A percentile compares a stretch with the other conserved stretches of the same genome.
phyloP scores from a whole-genome alignment of 305 asterid genomes.

The Fraxinus angustifolia region DNA sequence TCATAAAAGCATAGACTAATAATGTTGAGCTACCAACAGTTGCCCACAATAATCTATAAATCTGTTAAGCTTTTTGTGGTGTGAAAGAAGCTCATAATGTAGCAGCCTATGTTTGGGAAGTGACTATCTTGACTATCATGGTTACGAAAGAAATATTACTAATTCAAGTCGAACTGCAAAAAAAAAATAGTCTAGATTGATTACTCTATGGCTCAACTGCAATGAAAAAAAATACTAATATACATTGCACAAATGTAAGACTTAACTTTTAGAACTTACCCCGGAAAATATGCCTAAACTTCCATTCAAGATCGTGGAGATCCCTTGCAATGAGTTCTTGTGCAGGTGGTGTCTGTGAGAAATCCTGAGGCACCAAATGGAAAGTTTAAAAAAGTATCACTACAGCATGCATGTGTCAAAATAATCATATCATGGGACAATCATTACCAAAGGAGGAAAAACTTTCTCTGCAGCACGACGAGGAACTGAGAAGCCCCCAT shows the following conservation, averaged over 20 bases:
- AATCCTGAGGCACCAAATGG: slow-evolving; percentile 58
- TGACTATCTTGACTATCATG: neutral
- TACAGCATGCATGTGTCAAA: neutral
- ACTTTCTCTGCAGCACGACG: slow-evolving; percentile 99
- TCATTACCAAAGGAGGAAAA: slow-evolving; percentile 84
- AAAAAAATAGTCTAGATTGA: neutral
- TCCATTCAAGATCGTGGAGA: slow-evolving; percentile 92
- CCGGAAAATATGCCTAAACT: slow-evolving; percentile 89
- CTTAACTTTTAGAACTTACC: slow-evolving; percentile 27
- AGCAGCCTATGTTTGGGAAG: neutral
- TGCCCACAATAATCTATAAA: neutral
- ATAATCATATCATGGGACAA: neutral
- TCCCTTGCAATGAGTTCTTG: slow-evolving; percentile 96
- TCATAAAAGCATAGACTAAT: neutral
- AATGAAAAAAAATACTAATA: neutral
- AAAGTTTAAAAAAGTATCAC: slow-evolving; percentile 22
- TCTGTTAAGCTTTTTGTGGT: neutral
- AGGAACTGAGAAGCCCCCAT: slow-evolving; percentile 98
- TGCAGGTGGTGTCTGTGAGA: slow-evolving; percentile 86
- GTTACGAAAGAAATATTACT: neutral
- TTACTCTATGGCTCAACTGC: neutral
- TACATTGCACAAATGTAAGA: slow-evolving; percentile 7
- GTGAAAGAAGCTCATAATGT: neutral
- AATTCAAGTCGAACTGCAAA: slow-evolving; percentile 2
- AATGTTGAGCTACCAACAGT: slow-evolving; percentile 1